Evolutionary conservation across 2,329 filamentous ascomycete species (phyloP).

Genomic region (Leptographium galeiforme): DNA sequence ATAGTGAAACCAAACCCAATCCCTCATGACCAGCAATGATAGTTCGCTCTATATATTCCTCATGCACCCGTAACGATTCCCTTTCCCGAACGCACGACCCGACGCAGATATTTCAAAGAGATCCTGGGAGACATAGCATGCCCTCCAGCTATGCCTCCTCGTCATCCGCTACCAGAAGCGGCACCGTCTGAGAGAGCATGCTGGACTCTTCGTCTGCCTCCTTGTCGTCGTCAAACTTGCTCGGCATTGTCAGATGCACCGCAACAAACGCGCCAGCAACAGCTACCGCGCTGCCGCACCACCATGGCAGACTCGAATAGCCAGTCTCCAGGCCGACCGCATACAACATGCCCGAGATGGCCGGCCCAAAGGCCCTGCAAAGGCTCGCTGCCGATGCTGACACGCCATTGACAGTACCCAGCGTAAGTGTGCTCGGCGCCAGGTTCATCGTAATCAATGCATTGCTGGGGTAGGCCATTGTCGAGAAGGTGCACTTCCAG

Average conservation of each 20-base stretch:
- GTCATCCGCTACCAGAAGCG: background rate
- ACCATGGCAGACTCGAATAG: constrained; percentile 86
- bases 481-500: constrained; percentile 87
- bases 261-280: constrained; percentile 62
- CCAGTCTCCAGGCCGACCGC: constrained; percentile 65
- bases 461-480: constrained; percentile 81
- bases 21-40: too few species aligned
- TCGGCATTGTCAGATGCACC: constrained; percentile 58
- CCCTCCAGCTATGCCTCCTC: background rate
- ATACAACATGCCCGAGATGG: constrained; percentile 75
- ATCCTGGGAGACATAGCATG: too few species aligned
- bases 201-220: constrained; percentile 22
- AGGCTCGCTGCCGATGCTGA: constrained; percentile 85
- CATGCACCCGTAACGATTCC: too few species aligned
- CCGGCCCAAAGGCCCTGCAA: constrained; percentile 77
- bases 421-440: constrained; percentile 66
- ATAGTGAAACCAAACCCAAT: too few species aligned
- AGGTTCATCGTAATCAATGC: constrained; percentile 83
- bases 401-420: constrained; percentile 86
- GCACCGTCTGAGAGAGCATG: too few species aligned
- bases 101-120: too few species aligned
- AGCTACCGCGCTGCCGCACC: constrained; percentile 70
- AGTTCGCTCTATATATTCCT: too few species aligned
- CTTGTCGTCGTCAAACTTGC: constrained; percentile 26
- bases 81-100: too few species aligned